Evolutionary conservation across 805 yeast genomes (phyloP), one percentile per base, ranked within the genome.

Genomic region (Sporopachydermia lactativora): DNA sequence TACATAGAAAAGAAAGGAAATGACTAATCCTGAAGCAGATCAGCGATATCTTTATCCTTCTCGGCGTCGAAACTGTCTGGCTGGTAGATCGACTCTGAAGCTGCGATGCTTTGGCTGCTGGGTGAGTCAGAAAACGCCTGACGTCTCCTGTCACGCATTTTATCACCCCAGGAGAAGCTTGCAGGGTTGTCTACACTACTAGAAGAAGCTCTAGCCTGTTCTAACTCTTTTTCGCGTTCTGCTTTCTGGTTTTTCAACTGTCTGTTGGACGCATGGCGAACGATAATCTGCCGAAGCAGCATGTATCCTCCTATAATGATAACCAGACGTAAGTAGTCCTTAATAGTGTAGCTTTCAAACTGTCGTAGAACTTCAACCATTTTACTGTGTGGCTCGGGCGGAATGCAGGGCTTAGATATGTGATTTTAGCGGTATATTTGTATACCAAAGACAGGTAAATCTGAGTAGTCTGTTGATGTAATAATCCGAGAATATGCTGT

Each of bases 131-230:
- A n/a, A 24, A n/a, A 8, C 8, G 31, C 31, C n/a, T 24, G 13
- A 24, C n/a, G 8, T 8, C 31, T 8, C n/a, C 31, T 24, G n/a
- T 24, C 31, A 8, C 31, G 8, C n/a, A 24, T 8, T 24, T 24
- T 24, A 24, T 24, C 31, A n/a, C 31, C 31, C 31, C 31, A 24
- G n/a, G 31, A 24, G n/a, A 24, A 24, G n/a, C n/a, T n/a, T 24
- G 31, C 8, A 24, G 31, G 31, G n/a, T 24, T 24, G n/a, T 24
- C n/a, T 24, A 24, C n/a, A 8, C 31, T n/a, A 24, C 31, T 24
- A 8, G 31, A 24, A 8, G 8, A 8, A 8, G 31, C 31, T 24
- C 31, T 24, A n/a, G 31, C 8, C 13, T 24, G 13, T n/a, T 24
- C 31, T 24, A 24, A 24, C n/a, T 24, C 31, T n/a, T 24, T 24